Percentiles rank a stretch among this genome's conserved stretches.
Evolutionary conservation across 257 asterid species (phyloP).

Genomic region (Scutellaria minor): DNA sequence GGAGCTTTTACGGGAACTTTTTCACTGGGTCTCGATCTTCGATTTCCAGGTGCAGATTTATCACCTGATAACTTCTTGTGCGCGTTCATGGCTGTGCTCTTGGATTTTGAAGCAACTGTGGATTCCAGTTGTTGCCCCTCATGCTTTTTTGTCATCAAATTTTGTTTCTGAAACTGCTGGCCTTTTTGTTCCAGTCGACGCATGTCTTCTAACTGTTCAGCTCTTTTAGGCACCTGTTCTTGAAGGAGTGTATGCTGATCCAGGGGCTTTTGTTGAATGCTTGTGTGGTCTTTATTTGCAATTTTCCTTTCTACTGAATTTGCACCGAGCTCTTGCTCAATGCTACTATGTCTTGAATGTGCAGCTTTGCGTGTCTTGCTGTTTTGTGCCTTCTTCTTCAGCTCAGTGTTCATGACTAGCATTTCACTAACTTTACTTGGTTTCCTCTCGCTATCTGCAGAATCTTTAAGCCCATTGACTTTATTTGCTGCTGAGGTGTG

Average conservation of each 20-base stretch:
- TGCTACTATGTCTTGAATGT: constrained; percentile 38
- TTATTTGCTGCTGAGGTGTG: constrained; percentile 35
- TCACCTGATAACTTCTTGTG: constrained; percentile 47
- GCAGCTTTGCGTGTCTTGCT: constrained; percentile 36
- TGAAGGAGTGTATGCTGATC: constrained; percentile 39
- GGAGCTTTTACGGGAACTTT: constrained; percentile 40
- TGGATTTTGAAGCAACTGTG: constrained; percentile 46
- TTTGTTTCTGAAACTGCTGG: constrained; percentile 51
- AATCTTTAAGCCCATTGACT: constrained; percentile 35
- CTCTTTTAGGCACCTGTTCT: constrained; percentile 37
- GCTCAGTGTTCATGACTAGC: constrained; percentile 28
- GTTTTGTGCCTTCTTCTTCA: constrained; percentile 43
- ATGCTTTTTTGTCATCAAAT: constrained; percentile 39
- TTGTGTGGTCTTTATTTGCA: constrained; percentile 36
- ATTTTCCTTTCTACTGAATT: constrained; percentile 43
- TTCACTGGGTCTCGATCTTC: constrained; percentile 39
- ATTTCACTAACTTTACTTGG: constrained; percentile 38
- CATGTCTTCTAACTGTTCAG: constrained; percentile 45
- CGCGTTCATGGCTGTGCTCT: constrained; percentile 39
- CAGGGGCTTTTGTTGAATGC: constrained; percentile 42
- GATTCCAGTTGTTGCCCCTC: constrained; percentile 49
- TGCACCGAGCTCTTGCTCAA: constrained; percentile 34
- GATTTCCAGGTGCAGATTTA: constrained; percentile 42
- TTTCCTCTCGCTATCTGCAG: constrained; percentile 44
- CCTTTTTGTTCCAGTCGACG: constrained; percentile 43